A percentile compares a stretch with the other conserved stretches of the same genome.
Evolutionary conservation across 1,284 basidiomycete genomes (phyloP).

Genomic region (Meripilus lineatus): DNA sequence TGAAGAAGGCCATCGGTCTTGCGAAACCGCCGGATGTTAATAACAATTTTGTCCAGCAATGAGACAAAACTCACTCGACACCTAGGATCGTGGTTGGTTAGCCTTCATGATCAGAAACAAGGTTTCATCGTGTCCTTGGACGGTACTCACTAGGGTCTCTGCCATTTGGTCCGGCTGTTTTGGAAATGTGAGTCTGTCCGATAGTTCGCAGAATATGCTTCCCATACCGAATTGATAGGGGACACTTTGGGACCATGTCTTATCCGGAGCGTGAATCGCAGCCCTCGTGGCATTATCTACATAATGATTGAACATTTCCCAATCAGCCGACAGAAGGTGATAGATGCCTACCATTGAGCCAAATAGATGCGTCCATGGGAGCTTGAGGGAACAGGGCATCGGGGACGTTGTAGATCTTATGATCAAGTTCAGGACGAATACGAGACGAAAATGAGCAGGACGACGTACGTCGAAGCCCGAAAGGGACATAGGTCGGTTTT

Average conservation of each 20-base stretch:
- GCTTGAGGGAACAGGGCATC: slow-evolving; percentile 11
- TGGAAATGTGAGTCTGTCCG: no score
- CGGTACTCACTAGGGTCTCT: slow-evolving; percentile 9
- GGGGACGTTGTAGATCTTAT: slow-evolving; percentile 11
- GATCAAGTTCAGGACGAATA: neutral
- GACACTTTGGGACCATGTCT: slow-evolving; percentile 8
- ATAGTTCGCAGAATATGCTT: no score
- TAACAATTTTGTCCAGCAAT: neutral
- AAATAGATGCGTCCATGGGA: slow-evolving; percentile 10
- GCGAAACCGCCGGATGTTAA: neutral
- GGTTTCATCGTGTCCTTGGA: neutral
- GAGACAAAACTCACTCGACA: slow-evolving; percentile 7
- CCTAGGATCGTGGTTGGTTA: slow-evolving; percentile 1
- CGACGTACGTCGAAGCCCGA: slow-evolving; percentile 21
- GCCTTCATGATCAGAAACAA: neutral
- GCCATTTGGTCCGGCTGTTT: slow-evolving; percentile 1
- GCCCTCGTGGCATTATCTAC: slow-evolving; percentile 6
- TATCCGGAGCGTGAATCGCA: slow-evolving; percentile 11
- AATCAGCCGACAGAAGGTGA: no score
- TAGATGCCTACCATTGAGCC: slow-evolving; percentile 11
- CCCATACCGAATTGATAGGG: slow-evolving; percentile 11
- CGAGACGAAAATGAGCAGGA: neutral
- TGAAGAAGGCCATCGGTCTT: slow-evolving; percentile 61
- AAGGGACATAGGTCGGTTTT: no score
- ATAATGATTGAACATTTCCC: neutral